A percentile compares a stretch with the other conserved stretches of the same genome.
phyloP scores from a whole-genome alignment of 1,139 yeast species.

The Hemisphaericaspora xylofermentans region DNA sequence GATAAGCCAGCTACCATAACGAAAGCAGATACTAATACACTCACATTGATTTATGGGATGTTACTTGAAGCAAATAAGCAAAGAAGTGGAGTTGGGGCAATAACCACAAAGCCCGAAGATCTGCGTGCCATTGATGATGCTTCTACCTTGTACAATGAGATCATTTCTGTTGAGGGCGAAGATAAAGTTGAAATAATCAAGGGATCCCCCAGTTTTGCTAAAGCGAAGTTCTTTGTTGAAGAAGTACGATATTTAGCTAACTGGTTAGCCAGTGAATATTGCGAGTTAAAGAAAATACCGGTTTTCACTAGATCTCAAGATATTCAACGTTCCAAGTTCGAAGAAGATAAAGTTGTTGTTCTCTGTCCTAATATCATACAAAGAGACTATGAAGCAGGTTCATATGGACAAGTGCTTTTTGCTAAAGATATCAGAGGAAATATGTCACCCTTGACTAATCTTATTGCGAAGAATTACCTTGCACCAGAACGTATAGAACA shows the following conservation, averaged over 20 bases:
- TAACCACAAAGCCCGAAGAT: conserved; percentile 6
- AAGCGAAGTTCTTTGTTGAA: conserved; percentile 23
- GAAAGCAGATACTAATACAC: conserved; percentile 31
- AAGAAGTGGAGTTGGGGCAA: conserved; percentile 35
- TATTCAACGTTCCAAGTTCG: conserved; percentile 10
- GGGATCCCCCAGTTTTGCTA: conserved; percentile 4
- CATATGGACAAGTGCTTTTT: conserved; percentile 36
- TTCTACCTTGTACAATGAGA: conserved; percentile 2
- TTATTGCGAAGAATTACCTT: conserved; percentile 36
- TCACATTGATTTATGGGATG: conserved; percentile 34
- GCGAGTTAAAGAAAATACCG: conserved; percentile 28
- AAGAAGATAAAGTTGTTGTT: conserved; percentile 26
- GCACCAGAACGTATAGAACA: conserved; percentile 15
- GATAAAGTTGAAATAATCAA: not conserved
- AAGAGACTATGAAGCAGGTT: conserved; percentile 35
- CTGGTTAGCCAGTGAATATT: conserved; percentile 25
- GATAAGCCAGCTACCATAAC: conserved; percentile 11
- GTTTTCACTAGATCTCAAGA: conserved; percentile 24
- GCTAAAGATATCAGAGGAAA: conserved; percentile 37
- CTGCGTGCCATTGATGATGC: conserved; percentile 1
- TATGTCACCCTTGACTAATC: conserved; percentile 34
- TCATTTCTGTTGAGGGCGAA: not conserved
- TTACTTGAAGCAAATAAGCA: conserved; percentile 32
- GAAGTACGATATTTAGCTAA: conserved; percentile 31
- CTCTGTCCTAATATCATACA: conserved; percentile 37